Evolutionary conservation across 2,329 filamentous ascomycete species (phyloP).

Genomic region (Meredithiella fracta): DNA sequence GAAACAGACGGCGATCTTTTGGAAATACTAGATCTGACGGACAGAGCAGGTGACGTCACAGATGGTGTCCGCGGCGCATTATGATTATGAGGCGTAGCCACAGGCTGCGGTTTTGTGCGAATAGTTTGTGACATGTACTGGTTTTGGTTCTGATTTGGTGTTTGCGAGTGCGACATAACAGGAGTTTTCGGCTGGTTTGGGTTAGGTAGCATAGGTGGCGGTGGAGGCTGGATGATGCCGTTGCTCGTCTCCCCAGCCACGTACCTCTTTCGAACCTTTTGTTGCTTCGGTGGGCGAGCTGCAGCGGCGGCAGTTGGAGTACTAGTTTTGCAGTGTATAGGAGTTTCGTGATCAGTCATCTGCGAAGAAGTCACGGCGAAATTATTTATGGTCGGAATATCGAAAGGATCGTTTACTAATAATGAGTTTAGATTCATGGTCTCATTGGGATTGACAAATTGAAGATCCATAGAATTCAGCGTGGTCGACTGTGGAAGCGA

Average conservation of each 20-base stretch:
- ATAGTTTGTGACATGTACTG: conserved; percentile 17
- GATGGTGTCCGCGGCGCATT: conserved; percentile 20
- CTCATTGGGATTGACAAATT: conserved; percentile 13
- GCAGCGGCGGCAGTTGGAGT: not conserved
- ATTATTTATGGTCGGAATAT: conserved; percentile 5
- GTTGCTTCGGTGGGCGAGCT: not conserved
- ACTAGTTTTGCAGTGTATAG: not conserved
- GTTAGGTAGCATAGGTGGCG: conserved; percentile 17
- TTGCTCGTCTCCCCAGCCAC: not conserved
- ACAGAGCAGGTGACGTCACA: conserved; percentile 27
- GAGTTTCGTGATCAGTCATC: not conserved
- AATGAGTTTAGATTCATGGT: conserved; percentile 9
- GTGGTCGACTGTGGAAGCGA: conserved; percentile 10
- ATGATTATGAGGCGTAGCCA: not conserved
- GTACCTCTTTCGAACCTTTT: not conserved
- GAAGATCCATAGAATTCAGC: conserved; percentile 15
- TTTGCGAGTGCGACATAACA: conserved; percentile 8
- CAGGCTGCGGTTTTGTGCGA: conserved; percentile 22
- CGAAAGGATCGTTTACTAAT: conserved; percentile 9
- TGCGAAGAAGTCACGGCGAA: not conserved
- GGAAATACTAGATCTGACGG: conserved; percentile 24
- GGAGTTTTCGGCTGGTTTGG: conserved; percentile 12
- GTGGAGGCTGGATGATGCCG: conserved; percentile 16
- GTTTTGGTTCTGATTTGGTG: conserved; percentile 16
- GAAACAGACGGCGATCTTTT: conserved; percentile 28